Conservation (phyloP, 1,284 basidiomycete genomes). For the Cryptococcus sp. region DNA sequence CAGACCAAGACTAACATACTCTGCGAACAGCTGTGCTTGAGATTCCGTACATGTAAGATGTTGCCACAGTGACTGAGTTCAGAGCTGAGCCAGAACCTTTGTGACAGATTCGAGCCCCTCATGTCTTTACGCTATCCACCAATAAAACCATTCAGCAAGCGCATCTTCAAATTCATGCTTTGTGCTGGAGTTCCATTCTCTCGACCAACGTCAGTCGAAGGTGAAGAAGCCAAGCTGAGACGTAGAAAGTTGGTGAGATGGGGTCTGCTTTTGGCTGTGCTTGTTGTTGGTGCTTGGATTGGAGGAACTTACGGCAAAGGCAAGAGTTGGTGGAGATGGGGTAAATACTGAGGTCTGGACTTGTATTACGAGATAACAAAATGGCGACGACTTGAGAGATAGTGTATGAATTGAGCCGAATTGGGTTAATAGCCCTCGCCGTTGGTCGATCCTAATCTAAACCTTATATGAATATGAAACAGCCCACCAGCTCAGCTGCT, state of each 20-base stretch:
- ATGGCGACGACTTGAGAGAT: too few species aligned
- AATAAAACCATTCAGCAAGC: constrained; percentile 19
- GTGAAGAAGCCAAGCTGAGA: constrained; percentile 21
- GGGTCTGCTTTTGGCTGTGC: constrained; percentile 1
- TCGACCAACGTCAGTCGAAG: constrained; percentile 45
- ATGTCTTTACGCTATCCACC: constrained; percentile 47
- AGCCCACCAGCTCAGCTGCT: too few species aligned
- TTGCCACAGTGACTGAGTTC: neutral
- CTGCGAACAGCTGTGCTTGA: constrained; percentile 34
- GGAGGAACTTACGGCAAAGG: neutral
- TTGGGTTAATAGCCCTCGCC: too few species aligned
- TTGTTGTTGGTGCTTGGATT: neutral
- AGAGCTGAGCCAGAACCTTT: neutral
- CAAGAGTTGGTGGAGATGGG: too few species aligned
- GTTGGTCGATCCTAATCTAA: too few species aligned
- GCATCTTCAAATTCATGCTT: constrained; percentile 33
- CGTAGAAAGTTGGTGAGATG: constrained; percentile 13
- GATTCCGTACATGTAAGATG: constrained; percentile 37
- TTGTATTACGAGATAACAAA: too few species aligned
- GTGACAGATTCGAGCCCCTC: constrained; percentile 38
- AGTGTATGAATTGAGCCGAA: too few species aligned
- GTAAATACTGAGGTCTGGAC: too few species aligned
- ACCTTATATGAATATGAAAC: too few species aligned
- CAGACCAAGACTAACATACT: neutral
- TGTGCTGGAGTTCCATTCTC: constrained; percentile 25